A percentile compares a stretch with the other conserved stretches of the same genome.
These are phyloP conservation scores for Russula ochroleuca DNA, from an alignment of 768 basidiomycete genomes.

Conservation along the genomic window DNA sequence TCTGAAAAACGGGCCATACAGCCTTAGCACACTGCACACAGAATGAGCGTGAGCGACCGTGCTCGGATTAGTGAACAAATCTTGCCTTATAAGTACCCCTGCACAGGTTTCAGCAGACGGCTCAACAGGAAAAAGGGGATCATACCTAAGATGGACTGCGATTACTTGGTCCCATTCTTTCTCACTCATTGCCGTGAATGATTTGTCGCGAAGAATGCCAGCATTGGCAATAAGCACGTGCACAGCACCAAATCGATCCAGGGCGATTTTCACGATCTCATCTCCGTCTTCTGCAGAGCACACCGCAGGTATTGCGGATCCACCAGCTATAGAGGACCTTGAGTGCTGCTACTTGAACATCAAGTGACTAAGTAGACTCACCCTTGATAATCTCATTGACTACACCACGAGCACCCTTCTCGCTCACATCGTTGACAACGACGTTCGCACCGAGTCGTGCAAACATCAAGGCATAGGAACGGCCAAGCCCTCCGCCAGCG, in stretches of 20 bases:
- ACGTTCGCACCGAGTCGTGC: slow-evolving; percentile 92
- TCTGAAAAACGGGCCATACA: slow-evolving; percentile 94
- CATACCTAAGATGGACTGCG: slow-evolving; percentile 70
- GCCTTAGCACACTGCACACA: slow-evolving; percentile 80
- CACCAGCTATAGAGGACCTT: slow-evolving; percentile 56
- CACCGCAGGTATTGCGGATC: slow-evolving; percentile 77
- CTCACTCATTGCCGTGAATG: slow-evolving; percentile 83
- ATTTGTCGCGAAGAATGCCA: slow-evolving; percentile 90
- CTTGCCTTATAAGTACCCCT: slow-evolving; percentile 83
- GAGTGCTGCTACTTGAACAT: not conserved
- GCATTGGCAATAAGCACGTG: slow-evolving; percentile 92
- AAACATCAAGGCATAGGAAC: slow-evolving; percentile 89
- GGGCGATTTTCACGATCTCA: slow-evolving; percentile 76
- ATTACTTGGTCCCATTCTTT: slow-evolving; percentile 94
- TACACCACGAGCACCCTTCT: slow-evolving; percentile 76
- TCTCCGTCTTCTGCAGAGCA: slow-evolving; percentile 93
- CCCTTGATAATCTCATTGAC: slow-evolving; percentile 84
- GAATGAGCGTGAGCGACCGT: not conserved
- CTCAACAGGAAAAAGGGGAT: not conserved
- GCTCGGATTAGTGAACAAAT: not conserved
- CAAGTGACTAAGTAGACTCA: slow-evolving; percentile 33
- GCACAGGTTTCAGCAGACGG: slow-evolving; percentile 1
- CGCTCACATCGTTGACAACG: slow-evolving; percentile 91
- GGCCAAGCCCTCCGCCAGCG: slow-evolving; percentile 90
- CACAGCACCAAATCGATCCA: slow-evolving; percentile 83